Conservation (phyloP, 192 early-diverging fungal species). For the Backusella liffmaniae region DNA sequence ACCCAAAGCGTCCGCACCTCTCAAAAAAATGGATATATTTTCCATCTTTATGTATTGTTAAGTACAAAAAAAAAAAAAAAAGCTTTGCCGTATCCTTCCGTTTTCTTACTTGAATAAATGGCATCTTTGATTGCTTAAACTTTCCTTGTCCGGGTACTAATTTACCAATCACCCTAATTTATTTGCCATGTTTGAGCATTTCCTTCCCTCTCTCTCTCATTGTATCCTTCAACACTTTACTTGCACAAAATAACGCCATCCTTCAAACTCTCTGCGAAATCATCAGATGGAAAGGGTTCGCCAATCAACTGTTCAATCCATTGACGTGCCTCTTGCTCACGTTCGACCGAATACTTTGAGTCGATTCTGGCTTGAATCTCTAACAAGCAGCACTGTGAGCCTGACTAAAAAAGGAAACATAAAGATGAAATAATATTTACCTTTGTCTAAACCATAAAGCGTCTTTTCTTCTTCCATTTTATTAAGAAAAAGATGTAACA, state of each 20-base stretch:
- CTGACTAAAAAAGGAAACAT: not conserved
- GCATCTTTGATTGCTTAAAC: slow-evolving; percentile 63
- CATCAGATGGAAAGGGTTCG: slow-evolving; percentile 48
- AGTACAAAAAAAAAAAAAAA: not conserved
- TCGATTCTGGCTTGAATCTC: slow-evolving; percentile 40
- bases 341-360: slow-evolving; percentile 36
- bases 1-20: slow-evolving; percentile 58
- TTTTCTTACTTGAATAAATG: slow-evolving; percentile 66
- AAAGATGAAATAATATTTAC: not conserved
- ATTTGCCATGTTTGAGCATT: not conserved
- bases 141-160: slow-evolving; percentile 55
- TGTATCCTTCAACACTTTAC: slow-evolving; percentile 36
- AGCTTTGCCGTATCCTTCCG: not conserved
- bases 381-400: not conserved
- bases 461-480: slow-evolving; percentile 11
- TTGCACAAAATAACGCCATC: slow-evolving; percentile 77
- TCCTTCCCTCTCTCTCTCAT: not conserved
- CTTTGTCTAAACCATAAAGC: slow-evolving; percentile 9
- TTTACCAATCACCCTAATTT: slow-evolving; percentile 52
- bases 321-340: slow-evolving; percentile 59
- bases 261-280: slow-evolving; percentile 70
- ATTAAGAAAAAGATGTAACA: not conserved
- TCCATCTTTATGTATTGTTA: slow-evolving; percentile 60
- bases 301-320: slow-evolving; percentile 69
- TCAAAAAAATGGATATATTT: slow-evolving; percentile 75